Evolutionary conservation across 1,284 basidiomycete species (phyloP).

Genomic region (Schizophyllum commune): DNA sequence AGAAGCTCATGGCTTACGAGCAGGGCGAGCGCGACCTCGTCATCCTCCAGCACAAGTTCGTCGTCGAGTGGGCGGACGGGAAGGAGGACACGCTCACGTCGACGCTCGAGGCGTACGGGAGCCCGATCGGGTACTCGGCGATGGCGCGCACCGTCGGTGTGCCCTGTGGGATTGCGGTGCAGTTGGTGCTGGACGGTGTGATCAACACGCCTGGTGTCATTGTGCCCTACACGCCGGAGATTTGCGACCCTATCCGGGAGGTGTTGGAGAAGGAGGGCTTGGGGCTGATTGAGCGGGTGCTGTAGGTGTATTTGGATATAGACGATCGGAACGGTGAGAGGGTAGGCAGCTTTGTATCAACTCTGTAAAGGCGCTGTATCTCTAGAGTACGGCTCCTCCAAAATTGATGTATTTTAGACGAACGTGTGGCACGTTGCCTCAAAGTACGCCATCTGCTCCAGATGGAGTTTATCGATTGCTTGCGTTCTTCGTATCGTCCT

Average conservation of each 20-base stretch:
- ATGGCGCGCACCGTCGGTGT: constrained; percentile 92
- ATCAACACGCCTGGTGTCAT: constrained; percentile 78
- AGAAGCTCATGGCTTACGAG: constrained; percentile 89
- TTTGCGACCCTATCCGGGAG: constrained; percentile 77
- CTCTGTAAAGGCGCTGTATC: not conserved
- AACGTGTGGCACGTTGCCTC: too few species aligned
- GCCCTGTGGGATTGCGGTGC: constrained; percentile 90
- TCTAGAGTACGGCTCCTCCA: too few species aligned
- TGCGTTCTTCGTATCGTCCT: too few species aligned
- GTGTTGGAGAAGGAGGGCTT: constrained; percentile 80
- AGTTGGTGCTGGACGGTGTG: constrained; percentile 75
- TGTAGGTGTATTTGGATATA: constrained; percentile 30
- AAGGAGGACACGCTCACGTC: constrained; percentile 82
- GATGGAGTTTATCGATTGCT: too few species aligned
- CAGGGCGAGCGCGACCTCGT: constrained; percentile 92
- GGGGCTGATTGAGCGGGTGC: constrained; percentile 67
- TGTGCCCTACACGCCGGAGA: constrained; percentile 83
- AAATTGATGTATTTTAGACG: too few species aligned
- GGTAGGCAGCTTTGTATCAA: not conserved
- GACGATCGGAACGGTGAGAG: not conserved
- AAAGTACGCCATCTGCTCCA: too few species aligned
- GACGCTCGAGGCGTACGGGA: constrained; percentile 89
- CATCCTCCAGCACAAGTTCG: constrained; percentile 96
- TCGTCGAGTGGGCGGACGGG: constrained; percentile 83
- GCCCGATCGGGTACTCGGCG: constrained; percentile 78